These are phyloP conservation scores for Chytriomyces confervae DNA, from an alignment of 192 early-diverging fungal species.

Conservation along the genomic window DNA sequence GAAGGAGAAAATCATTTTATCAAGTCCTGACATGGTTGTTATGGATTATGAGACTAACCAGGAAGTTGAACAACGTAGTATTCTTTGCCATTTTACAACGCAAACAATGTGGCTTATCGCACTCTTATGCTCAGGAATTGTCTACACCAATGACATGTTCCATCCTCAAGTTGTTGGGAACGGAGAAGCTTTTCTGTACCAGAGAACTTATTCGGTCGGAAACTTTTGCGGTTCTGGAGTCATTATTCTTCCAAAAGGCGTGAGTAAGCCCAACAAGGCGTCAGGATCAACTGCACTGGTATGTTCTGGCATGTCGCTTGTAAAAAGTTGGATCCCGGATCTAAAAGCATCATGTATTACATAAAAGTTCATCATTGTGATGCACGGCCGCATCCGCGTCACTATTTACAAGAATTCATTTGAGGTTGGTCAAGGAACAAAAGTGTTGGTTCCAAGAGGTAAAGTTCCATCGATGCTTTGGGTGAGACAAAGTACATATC, in stretches of 20 bases:
- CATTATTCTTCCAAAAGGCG: conserved; percentile 58
- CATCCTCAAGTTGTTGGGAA: conserved; percentile 32
- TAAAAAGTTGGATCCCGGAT: not conserved
- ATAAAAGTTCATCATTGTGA: conserved; percentile 42
- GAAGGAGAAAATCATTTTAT: conserved; percentile 25
- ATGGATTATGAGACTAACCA: conserved; percentile 40
- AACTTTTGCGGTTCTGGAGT: conserved; percentile 56
- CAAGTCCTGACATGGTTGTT: conserved; percentile 43
- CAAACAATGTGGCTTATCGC: not conserved
- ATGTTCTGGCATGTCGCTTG: not conserved
- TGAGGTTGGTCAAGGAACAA: conserved; percentile 40
- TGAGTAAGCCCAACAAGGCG: conserved; percentile 58
- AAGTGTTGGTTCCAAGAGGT: conserved; percentile 65
- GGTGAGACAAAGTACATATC: not conserved
- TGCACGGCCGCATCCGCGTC: conserved; percentile 50
- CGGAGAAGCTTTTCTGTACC: conserved; percentile 49
- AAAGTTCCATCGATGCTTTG: not conserved
- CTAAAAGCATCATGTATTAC: not conserved
- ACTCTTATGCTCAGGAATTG: conserved; percentile 31
- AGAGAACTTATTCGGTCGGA: conserved; percentile 62
- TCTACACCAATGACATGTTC: conserved; percentile 49
- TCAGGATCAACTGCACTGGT: conserved; percentile 55
- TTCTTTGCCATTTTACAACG: not conserved
- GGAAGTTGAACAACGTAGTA: conserved; percentile 43
- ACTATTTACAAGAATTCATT: conserved; percentile 54